Evolutionary conservation across 2,329 filamentous ascomycete genomes (phyloP).

Genomic region (Aspergillus phoenicis): DNA sequence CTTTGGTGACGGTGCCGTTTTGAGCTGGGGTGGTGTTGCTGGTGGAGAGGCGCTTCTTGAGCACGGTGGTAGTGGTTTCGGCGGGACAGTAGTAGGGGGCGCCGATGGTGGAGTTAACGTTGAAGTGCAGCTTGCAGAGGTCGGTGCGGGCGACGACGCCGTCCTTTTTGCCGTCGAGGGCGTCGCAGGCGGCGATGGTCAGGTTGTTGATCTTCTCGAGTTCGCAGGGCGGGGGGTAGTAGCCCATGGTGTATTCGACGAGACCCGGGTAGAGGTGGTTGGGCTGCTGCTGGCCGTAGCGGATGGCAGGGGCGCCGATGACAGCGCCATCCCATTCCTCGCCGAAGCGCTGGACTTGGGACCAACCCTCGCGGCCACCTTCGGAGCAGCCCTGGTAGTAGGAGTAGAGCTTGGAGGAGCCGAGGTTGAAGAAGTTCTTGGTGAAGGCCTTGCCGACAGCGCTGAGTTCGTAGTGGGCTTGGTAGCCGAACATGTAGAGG

Average conservation of each 20-base stretch:
- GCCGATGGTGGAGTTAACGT: slow-evolving; percentile 52
- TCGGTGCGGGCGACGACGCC: slow-evolving; percentile 56
- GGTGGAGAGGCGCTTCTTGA: slow-evolving; percentile 28
- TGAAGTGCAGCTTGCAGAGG: slow-evolving; percentile 51
- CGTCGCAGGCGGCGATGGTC: slow-evolving; percentile 59
- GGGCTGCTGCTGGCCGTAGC: slow-evolving; percentile 48
- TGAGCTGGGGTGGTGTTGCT: slow-evolving; percentile 30
- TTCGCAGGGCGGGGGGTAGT: slow-evolving; percentile 45
- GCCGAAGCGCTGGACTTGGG: slow-evolving; percentile 54
- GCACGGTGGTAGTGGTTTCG: slow-evolving; percentile 24
- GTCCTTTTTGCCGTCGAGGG: slow-evolving; percentile 57
- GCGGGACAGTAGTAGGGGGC: slow-evolving; percentile 49
- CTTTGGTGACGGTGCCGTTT: slow-evolving; percentile 31
- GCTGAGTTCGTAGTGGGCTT: slow-evolving; percentile 56
- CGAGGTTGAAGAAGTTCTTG: slow-evolving; percentile 43
- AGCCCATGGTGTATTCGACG: slow-evolving; percentile 45
- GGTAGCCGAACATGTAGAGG: slow-evolving; percentile 46
- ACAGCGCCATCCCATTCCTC: slow-evolving; percentile 53
- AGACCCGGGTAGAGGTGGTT: slow-evolving; percentile 44
- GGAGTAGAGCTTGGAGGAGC: slow-evolving; percentile 35
- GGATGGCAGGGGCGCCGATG: slow-evolving; percentile 52
- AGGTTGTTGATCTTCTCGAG: slow-evolving; percentile 47
- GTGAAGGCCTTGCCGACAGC: slow-evolving; percentile 50
- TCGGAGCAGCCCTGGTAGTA: slow-evolving; percentile 61
- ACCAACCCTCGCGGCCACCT: slow-evolving; percentile 56